phyloP scores from a whole-genome alignment of 2,329 filamentous ascomycete species.

The Aspergillus piperis region DNA sequence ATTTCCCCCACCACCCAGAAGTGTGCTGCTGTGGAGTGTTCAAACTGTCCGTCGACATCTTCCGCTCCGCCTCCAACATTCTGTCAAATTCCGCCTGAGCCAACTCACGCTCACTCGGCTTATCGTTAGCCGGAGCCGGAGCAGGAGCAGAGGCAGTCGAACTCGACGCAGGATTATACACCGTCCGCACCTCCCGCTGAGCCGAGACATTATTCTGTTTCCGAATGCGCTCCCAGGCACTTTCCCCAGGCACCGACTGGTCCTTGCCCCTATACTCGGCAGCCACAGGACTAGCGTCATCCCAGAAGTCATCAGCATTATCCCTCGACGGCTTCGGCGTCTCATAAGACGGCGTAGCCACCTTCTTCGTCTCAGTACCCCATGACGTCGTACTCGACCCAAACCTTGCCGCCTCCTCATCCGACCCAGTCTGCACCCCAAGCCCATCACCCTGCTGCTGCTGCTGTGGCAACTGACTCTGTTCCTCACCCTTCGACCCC shows the following conservation, averaged over 20 bases:
- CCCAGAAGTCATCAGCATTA: conserved; percentile 9
- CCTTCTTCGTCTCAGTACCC: not conserved
- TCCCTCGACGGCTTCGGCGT: conserved; percentile 23
- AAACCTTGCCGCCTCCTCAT: not conserved
- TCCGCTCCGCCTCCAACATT: conserved; percentile 45
- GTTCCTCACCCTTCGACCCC: not conserved
- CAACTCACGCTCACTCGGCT: conserved; percentile 36
- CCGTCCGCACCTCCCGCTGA: not conserved
- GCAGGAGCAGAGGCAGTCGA: not conserved
- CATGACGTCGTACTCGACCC: not conserved
- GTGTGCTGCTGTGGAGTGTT: conserved; percentile 5
- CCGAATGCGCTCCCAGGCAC: conserved; percentile 43
- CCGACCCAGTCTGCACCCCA: not conserved
- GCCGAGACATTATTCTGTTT: not conserved
- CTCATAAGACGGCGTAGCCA: conserved; percentile 32
- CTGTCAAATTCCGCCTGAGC: conserved; percentile 48
- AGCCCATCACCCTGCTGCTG: not conserved
- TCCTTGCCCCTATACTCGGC: conserved; percentile 31
- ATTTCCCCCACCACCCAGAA: conserved; percentile 18
- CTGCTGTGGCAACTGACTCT: not conserved
- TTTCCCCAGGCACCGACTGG: conserved; percentile 22
- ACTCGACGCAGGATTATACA: not conserved
- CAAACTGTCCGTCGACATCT: conserved; percentile 20
- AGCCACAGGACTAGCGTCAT: conserved; percentile 42
- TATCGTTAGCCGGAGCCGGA: conserved; percentile 18